These are phyloP conservation scores for Diaporthe vaccinii DNA, from an alignment of 2,329 filamentous ascomycete species.

Conservation along the genomic window DNA sequence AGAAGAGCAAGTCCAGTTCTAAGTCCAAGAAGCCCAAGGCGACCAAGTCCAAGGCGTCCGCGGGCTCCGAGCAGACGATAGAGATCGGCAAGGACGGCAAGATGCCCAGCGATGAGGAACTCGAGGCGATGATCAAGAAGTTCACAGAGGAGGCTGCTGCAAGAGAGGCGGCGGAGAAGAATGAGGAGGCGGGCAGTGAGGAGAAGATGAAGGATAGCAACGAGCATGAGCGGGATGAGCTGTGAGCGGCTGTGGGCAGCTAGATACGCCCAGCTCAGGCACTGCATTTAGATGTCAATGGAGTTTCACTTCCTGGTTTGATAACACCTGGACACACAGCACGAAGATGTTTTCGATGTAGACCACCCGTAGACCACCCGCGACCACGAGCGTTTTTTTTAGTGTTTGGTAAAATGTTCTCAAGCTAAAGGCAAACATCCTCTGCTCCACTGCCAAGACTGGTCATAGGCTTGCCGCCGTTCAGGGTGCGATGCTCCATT, in stretches of 20 bases:
- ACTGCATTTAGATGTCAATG: constrained; percentile 40
- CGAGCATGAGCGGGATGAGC: constrained; percentile 50
- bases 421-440: neutral
- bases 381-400: too few species aligned
- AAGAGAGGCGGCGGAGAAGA: constrained; percentile 40
- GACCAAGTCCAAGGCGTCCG: constrained; percentile 48
- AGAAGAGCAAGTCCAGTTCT: constrained; percentile 55
- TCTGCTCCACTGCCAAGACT: neutral
- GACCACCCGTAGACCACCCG: neutral
- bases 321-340: neutral
- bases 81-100: constrained; percentile 59
- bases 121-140: constrained; percentile 68
- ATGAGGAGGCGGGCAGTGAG: constrained; percentile 40
- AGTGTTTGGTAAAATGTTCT: neutral
- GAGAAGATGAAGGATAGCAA: constrained; percentile 46
- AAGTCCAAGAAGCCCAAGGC: constrained; percentile 61
- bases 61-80: constrained; percentile 54
- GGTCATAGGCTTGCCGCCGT: neutral
- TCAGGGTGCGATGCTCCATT: neutral
- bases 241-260: constrained; percentile 42
- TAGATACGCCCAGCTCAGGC: constrained; percentile 13
- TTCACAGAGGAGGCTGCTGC: constrained; percentile 50
- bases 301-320: constrained; percentile 19
- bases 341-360: neutral
- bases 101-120: constrained; percentile 57